Evolutionary conservation across 768 basidiomycete species (phyloP), one percentile per base, ranked within the genome.

Genomic region (Strobilomyces confusus): DNA sequence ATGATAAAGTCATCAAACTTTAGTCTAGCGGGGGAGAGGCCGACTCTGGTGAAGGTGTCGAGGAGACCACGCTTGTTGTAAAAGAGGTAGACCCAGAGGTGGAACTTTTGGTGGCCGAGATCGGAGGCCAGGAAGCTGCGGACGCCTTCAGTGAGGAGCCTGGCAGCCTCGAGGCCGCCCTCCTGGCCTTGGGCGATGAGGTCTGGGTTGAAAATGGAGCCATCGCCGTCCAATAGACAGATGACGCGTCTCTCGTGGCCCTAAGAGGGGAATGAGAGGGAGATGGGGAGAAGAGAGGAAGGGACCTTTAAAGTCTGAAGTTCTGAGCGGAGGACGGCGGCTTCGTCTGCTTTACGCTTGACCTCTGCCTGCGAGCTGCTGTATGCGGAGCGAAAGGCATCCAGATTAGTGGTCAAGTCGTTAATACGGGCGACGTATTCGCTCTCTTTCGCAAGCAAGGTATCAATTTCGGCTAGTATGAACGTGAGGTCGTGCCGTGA

Each of bases 201-300:
- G 36, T 81, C 75, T 15, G 69, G 62, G 9, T 75, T 69, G 60
- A 87, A 87, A 51, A 87, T 86, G 8, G 79, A 69, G 2, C 75
- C 75, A 58, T 87, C 86, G 32, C 86, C 86, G 54, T 88, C 86
- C 53, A 88, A 69, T 43, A 88, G 69, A 34, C 76, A 72, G 37
- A 76, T 65, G 45, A 73, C 66, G 29, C 74, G 73, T 45, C 65
- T 64, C 36, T 73, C 71, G n/a, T 63, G 59, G 9, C 57, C 65
- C 63, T 60, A 52, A 29, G 23, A 38, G 25, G 25, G 36, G 33
- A 33, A 42, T 37, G 15, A 53, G 51, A n/a, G 26, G 5, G 48
- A n/a, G 25, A 0, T 17, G 22, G 44, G 5, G 12, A 37, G 23
- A 43, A 23, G 29, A 23, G 30, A 3, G 30, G 22, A 11, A 30